Evolutionary conservation across 2,329 filamentous ascomycete species (phyloP), one percentile per base, ranked within the genome.

Genomic region (Gaeumannomyces sp.): DNA sequence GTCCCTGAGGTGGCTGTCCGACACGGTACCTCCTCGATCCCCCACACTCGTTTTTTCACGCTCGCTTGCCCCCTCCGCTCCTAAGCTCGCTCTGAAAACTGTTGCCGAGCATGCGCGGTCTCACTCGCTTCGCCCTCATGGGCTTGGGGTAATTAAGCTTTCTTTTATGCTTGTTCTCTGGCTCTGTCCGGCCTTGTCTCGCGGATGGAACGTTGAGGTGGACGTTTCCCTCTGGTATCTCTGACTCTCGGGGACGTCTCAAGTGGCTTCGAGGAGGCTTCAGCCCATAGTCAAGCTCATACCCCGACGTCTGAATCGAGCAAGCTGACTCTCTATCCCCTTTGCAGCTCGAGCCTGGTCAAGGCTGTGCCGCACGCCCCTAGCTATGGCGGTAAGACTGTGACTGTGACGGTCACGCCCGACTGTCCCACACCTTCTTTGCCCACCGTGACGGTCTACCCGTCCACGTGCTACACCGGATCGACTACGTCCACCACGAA

Each of bases 101-200:
- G 19, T 31, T 28, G 29, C 25, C 62, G 16, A 64, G n/a, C 53
- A 64, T 64, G 62, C 57, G 25, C 57, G 25, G 62, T 64, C 62
- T 64, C 62, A 64, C 62, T 64, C 57, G 62, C 27, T 60, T 64
- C 27, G 62, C 62, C 62, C 62, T 64, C 16, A 19, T 64, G 62
- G 62, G 62, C 57, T 29, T 64, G 33, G 58, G 56, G 50, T 33
- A 63, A 63, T 35, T 45, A 19, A 45, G 38, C 38, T 16, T 45
- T 45, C 38, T 16, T 45, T 45, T 16, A 5, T 19, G 38, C 62
- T 38, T 63, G 8, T 28, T 45, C 31, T 29, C 16, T 19, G 38
- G 38, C 19, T 19, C 16, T 6, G 38, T 45, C 38, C 16, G 4
- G 14, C 16, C 38, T 19, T 45, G 38, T 45, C 38, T 45, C 38